Evolutionary conservation across 441 rosid genomes (phyloP), one percentile per base, ranked within the genome.

Genomic region (Pelargonium myrrhifolium): DNA sequence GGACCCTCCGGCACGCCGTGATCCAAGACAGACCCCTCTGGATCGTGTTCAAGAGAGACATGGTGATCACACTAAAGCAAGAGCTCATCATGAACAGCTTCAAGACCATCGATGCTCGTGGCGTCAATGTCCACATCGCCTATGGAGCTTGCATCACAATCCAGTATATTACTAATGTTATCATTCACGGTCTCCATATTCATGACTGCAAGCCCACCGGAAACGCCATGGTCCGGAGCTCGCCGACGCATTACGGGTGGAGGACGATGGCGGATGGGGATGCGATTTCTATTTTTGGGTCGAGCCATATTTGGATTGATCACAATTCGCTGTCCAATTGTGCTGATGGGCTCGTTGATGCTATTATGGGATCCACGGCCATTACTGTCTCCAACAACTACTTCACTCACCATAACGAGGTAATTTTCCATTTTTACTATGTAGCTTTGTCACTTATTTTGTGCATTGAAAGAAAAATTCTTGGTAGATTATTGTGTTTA

Each of bases 211-310:
- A 71, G 75, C 96, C 97, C 28, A 88, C 93, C 0, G 97, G 98
- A 8, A 90, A 90, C 68, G 97, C 97, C 59, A 74, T 88, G 92
- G 92, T 92, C 66, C 78, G 97, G 74, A 90, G 96, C 83, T 87
- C 98, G 0, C 89, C 92, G 0, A 72, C 74, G 10, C 97, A 90
- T 60, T 88, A 73, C 21, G 97, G 97, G 6, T 88, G 92, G 96
- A 85, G 98, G 74, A 90, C 96, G 12, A 85, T 90, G 87, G 89
- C 97, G 0, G 98, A 93, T 43, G 98, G 98, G 1, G 98, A 93
- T 40, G 98, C 84, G 10, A 60, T 93, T 69, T 93, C 98, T 8
- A 90, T 93, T 40, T 93, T 88, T 58, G 93, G 93, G 2, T 87
- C 98, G 12, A 90, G 97, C 71, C 96, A 89, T 71, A 72, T 93